A percentile compares a stretch with the other conserved stretches of the same genome.
phyloP scores from a whole-genome alignment of 2,329 filamentous ascomycete species.

The Xylaria multiplex region DNA sequence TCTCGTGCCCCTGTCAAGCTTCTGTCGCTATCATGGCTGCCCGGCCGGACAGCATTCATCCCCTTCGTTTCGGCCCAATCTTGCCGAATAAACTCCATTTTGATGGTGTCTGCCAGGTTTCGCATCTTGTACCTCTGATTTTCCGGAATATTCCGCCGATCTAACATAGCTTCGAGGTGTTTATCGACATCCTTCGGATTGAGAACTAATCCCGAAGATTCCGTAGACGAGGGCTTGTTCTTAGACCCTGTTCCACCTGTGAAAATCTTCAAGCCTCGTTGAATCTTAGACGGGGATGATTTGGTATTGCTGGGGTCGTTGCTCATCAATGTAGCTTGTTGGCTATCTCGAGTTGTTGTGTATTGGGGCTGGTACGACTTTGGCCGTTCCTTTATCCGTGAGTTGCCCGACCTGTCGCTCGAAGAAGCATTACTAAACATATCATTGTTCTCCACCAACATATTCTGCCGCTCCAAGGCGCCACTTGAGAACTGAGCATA shows the following conservation, averaged over 20 bases:
- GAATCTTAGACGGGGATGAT: slow-evolving; percentile 51
- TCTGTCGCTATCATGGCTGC: slow-evolving; percentile 57
- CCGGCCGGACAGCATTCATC: slow-evolving; percentile 56
- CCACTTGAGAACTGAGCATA: slow-evolving; percentile 77
- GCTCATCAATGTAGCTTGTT: slow-evolving; percentile 34
- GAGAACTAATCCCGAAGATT: slow-evolving; percentile 62
- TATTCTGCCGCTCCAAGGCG: slow-evolving; percentile 46
- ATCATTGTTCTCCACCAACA: slow-evolving; percentile 29
- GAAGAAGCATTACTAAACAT: slow-evolving; percentile 35
- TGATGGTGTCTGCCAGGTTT: slow-evolving; percentile 86
- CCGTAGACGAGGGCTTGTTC: slow-evolving; percentile 51
- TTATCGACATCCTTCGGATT: slow-evolving; percentile 65
- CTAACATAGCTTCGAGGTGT: slow-evolving; percentile 73
- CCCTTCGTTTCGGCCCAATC: slow-evolving; percentile 78
- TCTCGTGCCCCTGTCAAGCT: slow-evolving; percentile 51
- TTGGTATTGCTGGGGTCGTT: slow-evolving; percentile 40
- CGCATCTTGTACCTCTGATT: slow-evolving; percentile 96
- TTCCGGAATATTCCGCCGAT: slow-evolving; percentile 91
- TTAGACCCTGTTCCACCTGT: slow-evolving; percentile 53
- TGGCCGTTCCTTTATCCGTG: slow-evolving; percentile 56
- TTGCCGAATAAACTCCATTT: slow-evolving; percentile 93
- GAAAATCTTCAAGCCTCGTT: slow-evolving; percentile 55
- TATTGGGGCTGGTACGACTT: slow-evolving; percentile 60
- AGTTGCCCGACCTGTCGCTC: slow-evolving; percentile 37
- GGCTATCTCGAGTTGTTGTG: slow-evolving; percentile 39